These are phyloP conservation scores for Protea cynaroides DNA, from an alignment of 164 flowering plant species.

Conservation along the genomic window DNA sequence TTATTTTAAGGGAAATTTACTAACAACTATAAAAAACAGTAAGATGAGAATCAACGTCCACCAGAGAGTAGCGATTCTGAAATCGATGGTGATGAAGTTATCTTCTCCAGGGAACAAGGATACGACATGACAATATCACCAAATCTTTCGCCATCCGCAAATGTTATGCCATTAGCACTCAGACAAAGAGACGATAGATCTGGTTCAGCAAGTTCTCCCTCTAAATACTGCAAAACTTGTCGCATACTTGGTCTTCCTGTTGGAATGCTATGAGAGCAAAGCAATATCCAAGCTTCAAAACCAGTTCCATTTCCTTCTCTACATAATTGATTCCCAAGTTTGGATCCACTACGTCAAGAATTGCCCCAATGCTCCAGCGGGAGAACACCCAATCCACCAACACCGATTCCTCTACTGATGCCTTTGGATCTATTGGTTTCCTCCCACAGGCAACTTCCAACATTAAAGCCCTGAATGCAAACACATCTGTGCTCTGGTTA, in stretches of 20 bases:
- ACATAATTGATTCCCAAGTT: not conserved
- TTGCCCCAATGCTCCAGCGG: conserved; percentile 2
- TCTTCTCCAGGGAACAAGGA: conserved; percentile 1
- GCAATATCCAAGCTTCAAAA: conserved; percentile 7
- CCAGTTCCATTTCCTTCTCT: conserved; percentile 6
- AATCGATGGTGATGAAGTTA: too few species aligned
- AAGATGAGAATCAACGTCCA: too few species aligned
- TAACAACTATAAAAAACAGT: too few species aligned
- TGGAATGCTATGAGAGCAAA: conserved; percentile 2
- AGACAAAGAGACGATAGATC: not conserved
- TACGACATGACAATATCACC: not conserved
- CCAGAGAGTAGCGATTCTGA: too few species aligned
- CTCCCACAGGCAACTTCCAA: conserved; percentile 8
- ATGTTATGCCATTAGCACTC: not conserved
- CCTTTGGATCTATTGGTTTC: not conserved
- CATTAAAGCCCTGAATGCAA: conserved; percentile 10
- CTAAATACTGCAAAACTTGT: conserved; percentile 4
- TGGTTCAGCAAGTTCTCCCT: not conserved
- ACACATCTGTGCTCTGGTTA: conserved; percentile 8
- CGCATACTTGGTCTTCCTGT: conserved; percentile 9
- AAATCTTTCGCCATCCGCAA: not conserved
- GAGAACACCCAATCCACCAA: conserved; percentile 6
- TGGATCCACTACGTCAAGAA: conserved; percentile 4
- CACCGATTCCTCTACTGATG: not conserved
- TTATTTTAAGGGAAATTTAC: too few species aligned